Conservation (phyloP, 257 asterid genomes). For the Solanum peruvianum region DNA sequence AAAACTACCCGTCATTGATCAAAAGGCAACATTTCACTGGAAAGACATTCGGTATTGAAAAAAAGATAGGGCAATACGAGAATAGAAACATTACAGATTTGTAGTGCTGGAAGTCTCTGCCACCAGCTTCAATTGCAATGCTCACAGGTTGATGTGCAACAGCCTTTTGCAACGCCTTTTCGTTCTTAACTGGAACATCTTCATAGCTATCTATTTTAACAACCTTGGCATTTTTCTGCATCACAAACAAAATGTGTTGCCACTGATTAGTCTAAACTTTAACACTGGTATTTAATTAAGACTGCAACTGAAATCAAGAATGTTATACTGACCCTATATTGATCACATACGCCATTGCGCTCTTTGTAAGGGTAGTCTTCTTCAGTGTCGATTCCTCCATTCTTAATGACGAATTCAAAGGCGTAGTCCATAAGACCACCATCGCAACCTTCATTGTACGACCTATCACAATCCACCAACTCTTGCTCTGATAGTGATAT, state of each 20-base stretch:
- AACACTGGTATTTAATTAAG: neutral
- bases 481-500: slow-evolving; percentile 59
- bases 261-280: neutral
- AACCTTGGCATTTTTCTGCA: slow-evolving; percentile 24
- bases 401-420: slow-evolving; percentile 39
- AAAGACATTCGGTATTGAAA: neutral
- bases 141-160: slow-evolving; percentile 18
- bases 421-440: slow-evolving; percentile 71
- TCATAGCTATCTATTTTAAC: slow-evolving; percentile 13
- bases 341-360: slow-evolving; percentile 34
- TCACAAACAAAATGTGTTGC: neutral
- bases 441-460: slow-evolving; percentile 40
- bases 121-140: slow-evolving; percentile 10
- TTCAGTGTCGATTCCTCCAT: slow-evolving; percentile 55
- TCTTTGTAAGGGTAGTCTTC: slow-evolving; percentile 47
- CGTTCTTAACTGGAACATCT: slow-evolving; percentile 10
- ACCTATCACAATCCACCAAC: slow-evolving; percentile 44
- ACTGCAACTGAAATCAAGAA: neutral
- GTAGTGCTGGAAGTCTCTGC: slow-evolving; percentile 8
- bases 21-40: neutral
- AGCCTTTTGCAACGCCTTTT: slow-evolving; percentile 15
- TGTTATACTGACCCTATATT: slow-evolving; percentile 22
- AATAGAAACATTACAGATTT: slow-evolving; percentile 3
- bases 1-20: neutral
- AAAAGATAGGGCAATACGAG: neutral